Evolutionary conservation across 2,329 filamentous ascomycete genomes (phyloP), one percentile per base, ranked within the genome.

Genomic region (Sporothrix brasiliensis): DNA sequence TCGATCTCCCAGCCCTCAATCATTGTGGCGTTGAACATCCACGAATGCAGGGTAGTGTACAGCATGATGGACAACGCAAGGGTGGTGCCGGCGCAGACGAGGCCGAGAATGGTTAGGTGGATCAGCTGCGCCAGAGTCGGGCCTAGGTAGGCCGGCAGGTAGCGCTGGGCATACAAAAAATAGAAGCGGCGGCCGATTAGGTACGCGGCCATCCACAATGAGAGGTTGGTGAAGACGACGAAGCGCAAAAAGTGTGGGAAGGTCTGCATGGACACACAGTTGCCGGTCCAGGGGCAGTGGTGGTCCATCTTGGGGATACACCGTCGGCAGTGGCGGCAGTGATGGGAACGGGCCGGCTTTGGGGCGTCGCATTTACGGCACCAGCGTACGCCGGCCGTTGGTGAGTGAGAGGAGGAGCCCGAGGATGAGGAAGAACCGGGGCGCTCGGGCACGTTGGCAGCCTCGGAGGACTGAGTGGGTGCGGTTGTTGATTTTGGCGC

Each of bases 201-300:
- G 74, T 82, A 83, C 68, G 84, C 81, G 6, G 94, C 84, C 69
- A 80, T 79, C 80, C 89, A 89, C 74, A 92, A 88, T 1, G 90
- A 83, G 16, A 85, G 72, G 76, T 91, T 90, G 34, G 91, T 84
- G 77, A 88, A 94, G 73, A 88, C 77, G 56, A 95, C 83, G 81
- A 95, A 94, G 75, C 92, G 91, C 61, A 93, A 74, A 79, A 95
- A 95, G 80, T 94, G 90, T 9, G 92, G 92, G 76, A 93, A 92
- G 0, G 91, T 94, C 72, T 89, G 89, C 79, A 93, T 87, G 14
- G 91, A 93, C 68, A 95, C 91, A 81, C 92, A 96, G 80, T 94
- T 94, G 72, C 81, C 83, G 3, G 91, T 94, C 92, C 92, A 95
- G 2, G 92, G 91, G 77, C 92, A 95, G 81, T 96, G 92, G 80